Evolutionary conservation across 73 alveolate genomes (phyloP).

Genomic region (Blepharisma japonicum): DNA sequence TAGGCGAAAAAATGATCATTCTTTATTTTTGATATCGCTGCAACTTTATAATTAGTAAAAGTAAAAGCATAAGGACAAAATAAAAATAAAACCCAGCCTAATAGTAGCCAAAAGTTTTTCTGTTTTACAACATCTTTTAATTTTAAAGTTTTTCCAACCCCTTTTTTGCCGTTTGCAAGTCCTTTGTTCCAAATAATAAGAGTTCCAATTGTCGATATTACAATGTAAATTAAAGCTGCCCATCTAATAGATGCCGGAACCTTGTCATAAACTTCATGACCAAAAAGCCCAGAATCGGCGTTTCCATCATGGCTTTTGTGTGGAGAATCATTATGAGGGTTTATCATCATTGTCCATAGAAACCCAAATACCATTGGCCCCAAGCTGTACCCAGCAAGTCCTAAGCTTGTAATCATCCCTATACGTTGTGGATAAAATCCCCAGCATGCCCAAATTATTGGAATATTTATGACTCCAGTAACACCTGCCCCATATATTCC

Average conservation of each 20-base stretch:
- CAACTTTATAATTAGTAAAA: not conserved
- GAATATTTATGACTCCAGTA: not conserved
- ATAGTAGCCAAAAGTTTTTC: not conserved
- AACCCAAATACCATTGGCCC: slow-evolving; percentile 7
- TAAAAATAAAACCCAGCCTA: not conserved
- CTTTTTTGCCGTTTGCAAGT: not conserved
- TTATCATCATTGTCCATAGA: not conserved
- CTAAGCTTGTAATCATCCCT: not conserved
- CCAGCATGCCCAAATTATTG: not conserved
- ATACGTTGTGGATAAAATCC: not conserved
- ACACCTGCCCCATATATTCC: not conserved
- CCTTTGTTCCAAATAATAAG: not conserved
- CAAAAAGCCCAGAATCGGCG: not conserved
- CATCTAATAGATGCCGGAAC: not conserved
- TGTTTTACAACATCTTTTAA: not conserved
- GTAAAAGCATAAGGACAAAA: not conserved
- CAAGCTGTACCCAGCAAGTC: not conserved
- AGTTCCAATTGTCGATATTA: not conserved
- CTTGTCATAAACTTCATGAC: not conserved
- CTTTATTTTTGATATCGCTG: not conserved
- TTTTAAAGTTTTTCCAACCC: not conserved
- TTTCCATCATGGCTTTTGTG: not conserved
- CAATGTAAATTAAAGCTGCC: not conserved
- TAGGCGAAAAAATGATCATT: not conserved
- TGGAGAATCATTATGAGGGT: not conserved